Evolutionary conservation across 768 basidiomycete species (phyloP).

Genomic region (Floccularia luteovirens): DNA sequence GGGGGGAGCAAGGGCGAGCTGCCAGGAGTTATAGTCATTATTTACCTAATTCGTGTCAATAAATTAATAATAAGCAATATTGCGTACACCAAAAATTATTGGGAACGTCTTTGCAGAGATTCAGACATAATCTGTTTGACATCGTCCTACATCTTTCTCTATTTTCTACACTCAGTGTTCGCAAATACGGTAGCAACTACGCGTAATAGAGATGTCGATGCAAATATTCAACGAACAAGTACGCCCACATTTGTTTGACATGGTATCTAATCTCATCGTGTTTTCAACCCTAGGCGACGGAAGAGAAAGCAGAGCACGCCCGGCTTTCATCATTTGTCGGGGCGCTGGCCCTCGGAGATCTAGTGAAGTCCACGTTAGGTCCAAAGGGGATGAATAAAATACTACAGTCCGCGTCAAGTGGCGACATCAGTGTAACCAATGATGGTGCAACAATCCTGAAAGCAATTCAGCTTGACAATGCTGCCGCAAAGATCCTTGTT

Average conservation of each 20-base stretch:
- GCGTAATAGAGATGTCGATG: conserved; percentile 20
- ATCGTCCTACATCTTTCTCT: no score
- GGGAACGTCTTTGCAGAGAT: no score
- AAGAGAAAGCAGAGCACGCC: conserved; percentile 97
- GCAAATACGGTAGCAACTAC: no score
- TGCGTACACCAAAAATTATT: no score
- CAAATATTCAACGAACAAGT: conserved; percentile 20
- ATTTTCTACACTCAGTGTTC: no score
- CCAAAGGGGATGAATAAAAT: conserved; percentile 99
- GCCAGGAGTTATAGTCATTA: no score
- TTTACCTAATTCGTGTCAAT: no score
- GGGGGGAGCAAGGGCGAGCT: no score
- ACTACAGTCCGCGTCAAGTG: conserved; percentile 82
- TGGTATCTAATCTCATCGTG: neutral
- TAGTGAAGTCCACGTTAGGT: conserved; percentile 97
- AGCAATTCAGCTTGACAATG: conserved; percentile 95
- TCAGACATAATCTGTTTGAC: no score
- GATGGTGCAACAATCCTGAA: conserved; percentile 99
- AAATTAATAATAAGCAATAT: no score
- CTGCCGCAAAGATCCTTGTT: conserved; percentile 97
- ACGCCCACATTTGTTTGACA: neutral
- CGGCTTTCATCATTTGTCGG: conserved; percentile 98
- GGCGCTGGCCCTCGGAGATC: conserved; percentile 93
- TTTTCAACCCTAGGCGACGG: conserved; percentile 51
- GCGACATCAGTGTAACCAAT: conserved; percentile 95